phyloP scores from a whole-genome alignment of 2,329 filamentous ascomycete species.

The Trichoderma arundinaceum region DNA sequence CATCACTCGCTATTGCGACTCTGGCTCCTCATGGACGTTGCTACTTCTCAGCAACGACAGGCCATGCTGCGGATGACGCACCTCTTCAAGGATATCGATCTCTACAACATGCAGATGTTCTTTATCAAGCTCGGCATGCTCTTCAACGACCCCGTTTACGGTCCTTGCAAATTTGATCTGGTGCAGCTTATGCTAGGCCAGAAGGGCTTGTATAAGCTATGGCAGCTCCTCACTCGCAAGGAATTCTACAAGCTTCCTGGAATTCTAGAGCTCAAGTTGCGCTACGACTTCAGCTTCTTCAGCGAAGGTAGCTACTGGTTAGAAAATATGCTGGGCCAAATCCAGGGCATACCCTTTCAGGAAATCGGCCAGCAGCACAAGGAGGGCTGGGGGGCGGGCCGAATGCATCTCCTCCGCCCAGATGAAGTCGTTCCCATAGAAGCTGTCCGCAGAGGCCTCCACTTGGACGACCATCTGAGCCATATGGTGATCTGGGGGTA shows the following conservation, averaged over 20 bases:
- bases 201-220: conserved; percentile 60
- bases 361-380: conserved; percentile 59
- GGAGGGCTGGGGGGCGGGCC: conserved; percentile 62
- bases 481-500: conserved; percentile 69
- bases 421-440: conserved; percentile 67
- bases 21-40: conserved; percentile 75
- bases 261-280: conserved; percentile 60
- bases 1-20: conserved; percentile 63
- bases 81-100: conserved; percentile 63
- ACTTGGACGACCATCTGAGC: conserved; percentile 59
- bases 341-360: conserved; percentile 58
- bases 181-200: conserved; percentile 66
- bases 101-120: conserved; percentile 68
- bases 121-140: conserved; percentile 74
- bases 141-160: conserved; percentile 67
- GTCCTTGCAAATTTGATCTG: conserved; percentile 56
- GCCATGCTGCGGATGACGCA: conserved; percentile 56
- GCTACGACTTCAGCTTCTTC: conserved; percentile 59
- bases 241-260: conserved; percentile 57
- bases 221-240: conserved; percentile 63
- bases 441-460: conserved; percentile 55
- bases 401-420: conserved; percentile 55
- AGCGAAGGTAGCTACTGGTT: conserved; percentile 38
- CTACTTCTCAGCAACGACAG: conserved; percentile 60
- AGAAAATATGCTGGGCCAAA: conserved; percentile 34